Conservation (phyloP, 2,329 filamentous ascomycete species). For the Fusarium sp. region DNA sequence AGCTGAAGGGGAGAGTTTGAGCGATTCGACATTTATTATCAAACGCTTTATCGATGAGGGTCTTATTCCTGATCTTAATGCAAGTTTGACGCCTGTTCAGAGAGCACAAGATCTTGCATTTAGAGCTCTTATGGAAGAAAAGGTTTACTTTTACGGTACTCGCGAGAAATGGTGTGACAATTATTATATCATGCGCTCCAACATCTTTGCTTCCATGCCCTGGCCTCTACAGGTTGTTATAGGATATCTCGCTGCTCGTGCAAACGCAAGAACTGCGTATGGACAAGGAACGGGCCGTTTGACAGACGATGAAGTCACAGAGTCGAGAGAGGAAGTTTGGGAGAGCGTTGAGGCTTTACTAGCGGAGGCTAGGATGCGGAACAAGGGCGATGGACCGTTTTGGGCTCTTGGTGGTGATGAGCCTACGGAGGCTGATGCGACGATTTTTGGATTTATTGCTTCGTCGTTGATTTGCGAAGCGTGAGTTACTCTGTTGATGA, state of each 20-base stretch:
- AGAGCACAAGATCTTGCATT: constrained; percentile 62
- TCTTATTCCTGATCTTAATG: constrained; percentile 60
- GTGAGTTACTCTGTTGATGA: constrained; percentile 52
- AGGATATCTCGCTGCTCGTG: constrained; percentile 60
- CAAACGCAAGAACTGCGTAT: constrained; percentile 55
- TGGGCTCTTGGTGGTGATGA: constrained; percentile 64
- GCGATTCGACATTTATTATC: constrained; percentile 67
- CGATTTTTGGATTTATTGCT: constrained; percentile 66
- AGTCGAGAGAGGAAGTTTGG: constrained; percentile 63
- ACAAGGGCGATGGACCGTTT: constrained; percentile 53
- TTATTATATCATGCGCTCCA: constrained; percentile 66
- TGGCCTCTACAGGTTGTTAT: constrained; percentile 62
- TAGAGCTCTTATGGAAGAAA: constrained; percentile 67
- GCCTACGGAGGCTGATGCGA: constrained; percentile 67
- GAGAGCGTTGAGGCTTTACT: constrained; percentile 58
- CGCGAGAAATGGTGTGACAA: constrained; percentile 69
- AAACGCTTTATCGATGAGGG: constrained; percentile 52
- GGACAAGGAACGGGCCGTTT: constrained; percentile 67
- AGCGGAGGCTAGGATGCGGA: constrained; percentile 45
- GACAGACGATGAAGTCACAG: constrained; percentile 58
- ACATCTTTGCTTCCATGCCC: constrained; percentile 58
- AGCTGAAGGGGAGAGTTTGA: constrained; percentile 47
- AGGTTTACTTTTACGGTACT: constrained; percentile 65
- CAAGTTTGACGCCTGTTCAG: constrained; percentile 48
- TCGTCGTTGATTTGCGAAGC: constrained; percentile 62